phyloP scores from a whole-genome alignment of 441 rosid species.

The Pelargonium citronellum region DNA sequence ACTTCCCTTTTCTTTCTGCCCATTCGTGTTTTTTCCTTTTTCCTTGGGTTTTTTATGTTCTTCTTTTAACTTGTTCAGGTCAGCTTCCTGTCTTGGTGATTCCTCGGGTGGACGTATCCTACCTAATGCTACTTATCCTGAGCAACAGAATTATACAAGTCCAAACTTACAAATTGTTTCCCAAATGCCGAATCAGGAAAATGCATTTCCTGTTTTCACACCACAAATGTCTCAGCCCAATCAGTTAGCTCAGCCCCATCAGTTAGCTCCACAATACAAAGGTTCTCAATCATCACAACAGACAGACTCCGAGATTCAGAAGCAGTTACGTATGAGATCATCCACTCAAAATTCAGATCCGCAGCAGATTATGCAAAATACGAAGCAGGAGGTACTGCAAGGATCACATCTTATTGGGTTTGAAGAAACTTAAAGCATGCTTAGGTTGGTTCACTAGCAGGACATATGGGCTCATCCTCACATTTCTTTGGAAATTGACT shows the following conservation, averaged over 20 bases:
- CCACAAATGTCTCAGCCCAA: slow-evolving; percentile 38
- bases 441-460: not conserved
- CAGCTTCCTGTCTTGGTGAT: slow-evolving; percentile 33
- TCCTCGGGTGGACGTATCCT: slow-evolving; percentile 32
- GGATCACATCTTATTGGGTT: slow-evolving; percentile 8
- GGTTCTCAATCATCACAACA: slow-evolving; percentile 42
- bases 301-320: slow-evolving; percentile 34
- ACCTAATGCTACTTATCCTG: slow-evolving; percentile 44
- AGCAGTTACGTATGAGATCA: slow-evolving; percentile 27
- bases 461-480: not conserved
- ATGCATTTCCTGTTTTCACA: slow-evolving; percentile 29
- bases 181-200: slow-evolving; percentile 37
- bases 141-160: slow-evolving; percentile 38
- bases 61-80: slow-evolving; percentile 29
- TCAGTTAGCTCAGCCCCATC: slow-evolving; percentile 31
- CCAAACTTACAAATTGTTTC: slow-evolving; percentile 42
- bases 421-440: slow-evolving; percentile 4
- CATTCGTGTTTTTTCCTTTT: slow-evolving; percentile 13
- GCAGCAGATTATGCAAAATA: slow-evolving; percentile 32
- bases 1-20: slow-evolving; percentile 1
- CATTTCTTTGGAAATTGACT: not conserved
- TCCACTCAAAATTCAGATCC: slow-evolving; percentile 36
- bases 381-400: slow-evolving; percentile 38
- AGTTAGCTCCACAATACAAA: slow-evolving; percentile 19
- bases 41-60: slow-evolving; percentile 14